A percentile compares a stretch with the other conserved stretches of the same genome.
These are phyloP conservation scores for Cardamine chenopodiifolia DNA, from an alignment of 345 rosid species.

Conservation along the genomic window DNA sequence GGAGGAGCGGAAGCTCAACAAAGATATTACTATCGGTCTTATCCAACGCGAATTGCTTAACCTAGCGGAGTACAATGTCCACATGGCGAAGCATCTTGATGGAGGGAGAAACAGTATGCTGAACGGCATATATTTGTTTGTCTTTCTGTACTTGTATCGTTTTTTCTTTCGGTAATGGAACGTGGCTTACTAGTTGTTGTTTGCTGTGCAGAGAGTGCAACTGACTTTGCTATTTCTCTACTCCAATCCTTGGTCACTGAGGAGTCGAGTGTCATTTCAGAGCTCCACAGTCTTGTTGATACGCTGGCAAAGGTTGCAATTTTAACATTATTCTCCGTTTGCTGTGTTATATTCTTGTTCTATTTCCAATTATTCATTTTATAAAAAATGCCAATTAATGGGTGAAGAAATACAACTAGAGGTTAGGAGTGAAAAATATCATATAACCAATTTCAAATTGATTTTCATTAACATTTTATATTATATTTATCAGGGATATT, in stretches of 20 bases:
- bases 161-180: neutral
- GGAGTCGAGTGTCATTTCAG: conserved; percentile 89
- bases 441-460: neutral
- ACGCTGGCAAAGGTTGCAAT: conserved; percentile 76
- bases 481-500: neutral
- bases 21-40: conserved; percentile 84
- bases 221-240: conserved; percentile 80
- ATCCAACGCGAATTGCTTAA: conserved; percentile 81
- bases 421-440: neutral
- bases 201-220: conserved; percentile 75
- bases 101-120: conserved; percentile 93
- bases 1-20: conserved; percentile 93
- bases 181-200: conserved; percentile 19
- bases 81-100: conserved; percentile 91
- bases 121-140: neutral
- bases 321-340: neutral
- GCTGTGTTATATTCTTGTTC: conserved; percentile 19
- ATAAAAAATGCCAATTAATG: neutral
- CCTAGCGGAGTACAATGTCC: conserved; percentile 92
- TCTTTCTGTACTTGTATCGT: neutral
- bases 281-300: conserved; percentile 92
- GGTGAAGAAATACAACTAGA: neutral
- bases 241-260: conserved; percentile 78
- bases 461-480: neutral
- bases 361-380: neutral